These are phyloP conservation scores for Fusarium sublunatum DNA, from an alignment of 2,329 filamentous ascomycete genomes.

Conservation along the genomic window DNA sequence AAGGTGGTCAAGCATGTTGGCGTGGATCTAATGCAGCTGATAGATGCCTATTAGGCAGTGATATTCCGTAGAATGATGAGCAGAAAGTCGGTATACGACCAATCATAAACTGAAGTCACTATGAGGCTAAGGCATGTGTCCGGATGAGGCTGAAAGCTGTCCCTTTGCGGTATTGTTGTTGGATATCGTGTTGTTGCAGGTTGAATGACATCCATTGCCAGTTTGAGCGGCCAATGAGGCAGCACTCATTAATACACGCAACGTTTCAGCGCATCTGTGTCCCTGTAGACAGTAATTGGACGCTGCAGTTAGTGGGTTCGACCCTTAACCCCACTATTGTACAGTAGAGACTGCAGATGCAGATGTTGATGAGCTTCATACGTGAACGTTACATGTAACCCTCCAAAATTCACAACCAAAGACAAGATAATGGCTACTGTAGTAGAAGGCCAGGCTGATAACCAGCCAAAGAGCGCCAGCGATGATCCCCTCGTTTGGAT, in stretches of 20 bases:
- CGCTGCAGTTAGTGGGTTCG: slow-evolving; percentile 16
- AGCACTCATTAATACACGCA: slow-evolving; percentile 43
- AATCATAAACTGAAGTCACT: not conserved
- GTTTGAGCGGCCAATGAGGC: slow-evolving; percentile 34
- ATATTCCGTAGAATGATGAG: not conserved
- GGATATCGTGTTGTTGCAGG: slow-evolving; percentile 22
- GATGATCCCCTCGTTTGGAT: slow-evolving; percentile 84
- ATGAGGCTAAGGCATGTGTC: not conserved
- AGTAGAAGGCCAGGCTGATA: slow-evolving; percentile 28
- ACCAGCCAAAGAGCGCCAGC: slow-evolving; percentile 44
- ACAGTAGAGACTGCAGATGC: slow-evolving; percentile 12
- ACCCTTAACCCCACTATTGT: slow-evolving; percentile 25
- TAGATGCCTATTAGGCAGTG: slow-evolving; percentile 16
- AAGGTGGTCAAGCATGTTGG: too few relatives aligned
- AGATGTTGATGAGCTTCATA: slow-evolving; percentile 5
- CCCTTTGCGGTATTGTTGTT: slow-evolving; percentile 14
- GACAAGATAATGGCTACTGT: slow-evolving; percentile 29
- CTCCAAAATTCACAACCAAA: slow-evolving; percentile 3
- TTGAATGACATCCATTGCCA: not conserved
- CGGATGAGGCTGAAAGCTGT: slow-evolving; percentile 9
- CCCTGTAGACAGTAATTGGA: slow-evolving; percentile 12
- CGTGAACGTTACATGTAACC: slow-evolving; percentile 32
- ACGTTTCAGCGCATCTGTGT: slow-evolving; percentile 46
- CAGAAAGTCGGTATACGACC: not conserved
- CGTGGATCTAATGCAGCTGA: not conserved